Conservation (phyloP, 495 filamentous ascomycete species). For the Xylaria scruposa region DNA sequence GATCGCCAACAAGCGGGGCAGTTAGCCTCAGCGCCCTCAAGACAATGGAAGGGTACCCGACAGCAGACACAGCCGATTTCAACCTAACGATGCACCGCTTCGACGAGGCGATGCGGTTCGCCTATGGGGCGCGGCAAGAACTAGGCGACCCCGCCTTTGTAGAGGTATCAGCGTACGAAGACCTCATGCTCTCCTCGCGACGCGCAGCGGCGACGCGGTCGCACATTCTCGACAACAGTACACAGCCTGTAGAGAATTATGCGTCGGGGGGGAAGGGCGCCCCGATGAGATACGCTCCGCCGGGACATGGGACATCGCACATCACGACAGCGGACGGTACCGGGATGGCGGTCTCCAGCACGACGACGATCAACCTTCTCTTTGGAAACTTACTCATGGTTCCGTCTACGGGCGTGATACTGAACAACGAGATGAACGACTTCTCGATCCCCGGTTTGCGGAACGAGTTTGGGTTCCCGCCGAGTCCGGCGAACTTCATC, state of each 20-base stretch:
- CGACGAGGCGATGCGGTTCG: slow-evolving; percentile 86
- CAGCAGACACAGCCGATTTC: slow-evolving; percentile 40
- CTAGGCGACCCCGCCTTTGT: slow-evolving; percentile 84
- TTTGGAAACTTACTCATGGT: slow-evolving; percentile 82
- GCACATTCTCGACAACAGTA: slow-evolving; percentile 72
- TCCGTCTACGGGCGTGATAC: slow-evolving; percentile 80
- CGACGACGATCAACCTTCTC: slow-evolving; percentile 83
- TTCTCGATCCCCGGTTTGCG: slow-evolving; percentile 73
- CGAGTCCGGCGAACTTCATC: slow-evolving; percentile 76
- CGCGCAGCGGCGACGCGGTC: slow-evolving; percentile 64
- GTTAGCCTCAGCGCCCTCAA: slow-evolving; percentile 78
- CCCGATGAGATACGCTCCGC: slow-evolving; percentile 34
- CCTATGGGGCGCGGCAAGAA: slow-evolving; percentile 71
- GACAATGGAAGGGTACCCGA: slow-evolving; percentile 73
- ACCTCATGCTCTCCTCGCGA: slow-evolving; percentile 64
- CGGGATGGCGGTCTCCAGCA: slow-evolving; percentile 74
- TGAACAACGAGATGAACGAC: slow-evolving; percentile 91
- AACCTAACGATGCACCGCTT: slow-evolving; percentile 75
- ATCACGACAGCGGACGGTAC: slow-evolving; percentile 71
- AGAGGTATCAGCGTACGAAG: slow-evolving; percentile 57
- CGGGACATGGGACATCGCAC: slow-evolving; percentile 76
- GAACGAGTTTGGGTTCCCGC: slow-evolving; percentile 80
- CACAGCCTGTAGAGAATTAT: slow-evolving; percentile 74
- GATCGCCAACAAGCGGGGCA: slow-evolving; percentile 75
- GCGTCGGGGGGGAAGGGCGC: slow-evolving; percentile 53